These are phyloP conservation scores for Kondoa subrosea DNA, from an alignment of 768 basidiomycete species.

Conservation along the genomic window DNA sequence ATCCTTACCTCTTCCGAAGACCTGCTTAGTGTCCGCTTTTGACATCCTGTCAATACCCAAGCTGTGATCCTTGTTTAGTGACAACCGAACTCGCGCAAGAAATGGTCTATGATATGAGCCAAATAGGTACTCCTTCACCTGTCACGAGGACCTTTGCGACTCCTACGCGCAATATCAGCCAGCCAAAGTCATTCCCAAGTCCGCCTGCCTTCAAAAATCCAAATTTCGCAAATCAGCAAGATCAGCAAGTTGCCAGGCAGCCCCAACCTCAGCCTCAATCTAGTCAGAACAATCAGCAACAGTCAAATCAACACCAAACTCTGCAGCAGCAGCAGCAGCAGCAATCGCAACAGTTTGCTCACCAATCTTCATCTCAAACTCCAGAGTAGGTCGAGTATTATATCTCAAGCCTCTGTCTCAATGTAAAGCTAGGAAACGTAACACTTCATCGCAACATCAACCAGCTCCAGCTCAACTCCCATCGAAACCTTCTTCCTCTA, in stretches of 20 bases:
- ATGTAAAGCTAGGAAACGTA: background rate
- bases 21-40: background rate
- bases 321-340: background rate
- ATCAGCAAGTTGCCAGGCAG: background rate
- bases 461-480: background rate
- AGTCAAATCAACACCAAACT: background rate
- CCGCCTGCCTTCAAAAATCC: background rate
- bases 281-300: background rate
- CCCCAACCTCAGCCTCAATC: background rate
- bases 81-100: background rate
- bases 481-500: background rate
- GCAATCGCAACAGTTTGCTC: background rate
- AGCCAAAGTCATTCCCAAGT: background rate
- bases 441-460: background rate
- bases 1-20: background rate
- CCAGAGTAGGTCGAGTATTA: background rate
- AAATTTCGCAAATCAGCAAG: background rate
- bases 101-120: background rate
- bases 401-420: background rate
- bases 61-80: background rate
- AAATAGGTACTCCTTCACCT: background rate
- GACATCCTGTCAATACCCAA: background rate
- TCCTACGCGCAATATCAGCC: background rate
- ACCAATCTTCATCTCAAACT: background rate
- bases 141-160: background rate